Evolutionary conservation across 2,329 filamentous ascomycete species (phyloP).

Genomic region (Hypoxylon sp.): DNA sequence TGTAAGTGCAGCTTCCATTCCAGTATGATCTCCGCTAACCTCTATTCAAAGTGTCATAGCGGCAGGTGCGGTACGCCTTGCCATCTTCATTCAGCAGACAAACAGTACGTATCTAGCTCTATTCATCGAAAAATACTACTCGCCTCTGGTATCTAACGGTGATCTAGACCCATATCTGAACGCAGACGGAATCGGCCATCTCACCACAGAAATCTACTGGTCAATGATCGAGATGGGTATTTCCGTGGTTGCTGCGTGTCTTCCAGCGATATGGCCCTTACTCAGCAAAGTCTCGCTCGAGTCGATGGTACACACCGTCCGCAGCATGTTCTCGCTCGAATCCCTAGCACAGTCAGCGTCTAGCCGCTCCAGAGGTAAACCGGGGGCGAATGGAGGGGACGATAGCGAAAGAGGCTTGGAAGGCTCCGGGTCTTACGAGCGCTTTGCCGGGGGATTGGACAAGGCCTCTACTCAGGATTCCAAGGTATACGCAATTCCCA

Average conservation of each 20-base stretch:
- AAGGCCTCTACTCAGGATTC: too few species aligned
- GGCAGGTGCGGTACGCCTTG: slow-evolving; percentile 22
- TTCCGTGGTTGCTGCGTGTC: slow-evolving; percentile 28
- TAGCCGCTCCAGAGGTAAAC: background rate
- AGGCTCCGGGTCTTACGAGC: too few species aligned
- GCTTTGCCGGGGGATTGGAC: too few species aligned
- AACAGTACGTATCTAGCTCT: slow-evolving; percentile 15
- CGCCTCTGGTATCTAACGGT: background rate
- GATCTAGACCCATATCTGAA: slow-evolving; percentile 19
- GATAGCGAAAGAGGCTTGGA: too few species aligned
- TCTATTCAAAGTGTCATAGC: slow-evolving; percentile 19
- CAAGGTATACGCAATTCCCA: too few species aligned
- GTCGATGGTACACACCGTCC: slow-evolving; percentile 20
- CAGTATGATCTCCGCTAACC: background rate
- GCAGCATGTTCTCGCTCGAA: slow-evolving; percentile 20
- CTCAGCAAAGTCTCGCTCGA: slow-evolving; percentile 23
- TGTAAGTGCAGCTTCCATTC: slow-evolving; percentile 14
- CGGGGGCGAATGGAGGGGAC: background rate
- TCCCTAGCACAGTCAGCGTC: background rate
- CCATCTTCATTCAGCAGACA: slow-evolving; percentile 19
- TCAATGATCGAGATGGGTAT: slow-evolving; percentile 36
- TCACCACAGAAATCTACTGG: slow-evolving; percentile 31
- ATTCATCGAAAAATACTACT: background rate
- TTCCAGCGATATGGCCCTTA: slow-evolving; percentile 32
- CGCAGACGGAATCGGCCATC: slow-evolving; percentile 28